Base-by-base conservation (phyloP, 495 filamentous ascomycete species). In the Tuber indicum region DNA sequence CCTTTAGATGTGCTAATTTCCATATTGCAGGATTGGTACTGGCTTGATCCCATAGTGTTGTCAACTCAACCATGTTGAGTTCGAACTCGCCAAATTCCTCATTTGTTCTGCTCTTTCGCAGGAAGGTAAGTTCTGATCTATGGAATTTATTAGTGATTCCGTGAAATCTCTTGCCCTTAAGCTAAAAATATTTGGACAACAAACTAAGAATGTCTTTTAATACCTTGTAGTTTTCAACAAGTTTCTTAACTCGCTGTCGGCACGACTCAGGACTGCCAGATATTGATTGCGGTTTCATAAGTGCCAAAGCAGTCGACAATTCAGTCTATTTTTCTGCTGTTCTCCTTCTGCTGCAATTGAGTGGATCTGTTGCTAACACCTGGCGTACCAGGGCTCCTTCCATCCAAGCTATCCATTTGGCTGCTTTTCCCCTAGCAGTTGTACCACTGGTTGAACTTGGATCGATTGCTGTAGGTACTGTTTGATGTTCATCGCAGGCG, bases 241-340 rank as follows among this genome's bases (percentile, higher is more conserved):
- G 47, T 9, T n/a, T 52, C 5, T 52, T 52, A 6, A 52, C 19
- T n/a, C 47, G 0, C 17, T 52, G 47, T 0, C 47, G 0, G 8
- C 47, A 52, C 7, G 47, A 52, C 23, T 52, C 6, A 4, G 23
- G 6, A 7, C 47, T 52, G 6, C 17, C 21, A 2, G 23, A 4
- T 9, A 52, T 52, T 52, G 47, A 21, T 2, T 52, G 47, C 4
- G 47, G 47, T 16, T 52, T 16, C 19, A 52, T 8, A 0, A 4
- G 7, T 0, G 0, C 5, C 3, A 52, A 5, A 0, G 6, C 3
- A n/a, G 19, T 2, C 0, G 47, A 21, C 0, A 52, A 21, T 7
- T 52, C 47, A 8, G 21, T 0, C 47, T 21, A 52, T 52, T 52
- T 52, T 52, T 7, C 23, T 1, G 9, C 21, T n/a, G 21, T 52